A percentile compares a stretch with the other conserved stretches of the same genome.
phyloP scores from a whole-genome alignment of 768 basidiomycete genomes.

The Pholiota conissans region DNA sequence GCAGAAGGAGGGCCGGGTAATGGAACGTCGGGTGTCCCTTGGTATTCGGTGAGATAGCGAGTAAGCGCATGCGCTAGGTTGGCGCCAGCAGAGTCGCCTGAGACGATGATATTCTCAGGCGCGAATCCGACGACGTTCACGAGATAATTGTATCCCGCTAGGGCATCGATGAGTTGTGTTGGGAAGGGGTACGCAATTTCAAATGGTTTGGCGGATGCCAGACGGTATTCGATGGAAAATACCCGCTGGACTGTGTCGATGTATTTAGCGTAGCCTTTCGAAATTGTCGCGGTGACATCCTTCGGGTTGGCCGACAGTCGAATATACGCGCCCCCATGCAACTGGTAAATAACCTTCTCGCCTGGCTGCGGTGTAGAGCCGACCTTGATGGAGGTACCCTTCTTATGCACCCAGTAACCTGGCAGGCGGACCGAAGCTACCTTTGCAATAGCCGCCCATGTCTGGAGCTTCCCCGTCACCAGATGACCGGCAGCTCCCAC shows the following conservation, averaged over 20 bases:
- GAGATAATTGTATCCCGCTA: conserved; percentile 75
- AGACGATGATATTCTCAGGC: conserved; percentile 60
- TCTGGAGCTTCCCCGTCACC: conserved; percentile 42
- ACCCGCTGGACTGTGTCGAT: conserved; percentile 43
- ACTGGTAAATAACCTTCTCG: conserved; percentile 56
- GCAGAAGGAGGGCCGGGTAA: conserved; percentile 47
- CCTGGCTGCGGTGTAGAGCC: conserved; percentile 41
- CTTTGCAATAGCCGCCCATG: conserved; percentile 37
- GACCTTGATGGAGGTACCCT: conserved; percentile 31
- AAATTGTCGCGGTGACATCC: conserved; percentile 43
- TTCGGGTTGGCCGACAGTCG: conserved; percentile 58
- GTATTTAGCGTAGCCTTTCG: conserved; percentile 47
- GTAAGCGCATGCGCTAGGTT: conserved; percentile 67
- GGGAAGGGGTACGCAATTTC: conserved; percentile 63
- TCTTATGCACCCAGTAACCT: conserved; percentile 57
- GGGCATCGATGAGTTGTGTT: conserved; percentile 68
- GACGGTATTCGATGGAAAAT: conserved; percentile 73
- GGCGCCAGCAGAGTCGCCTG: conserved; percentile 79
- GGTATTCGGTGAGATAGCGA: conserved; percentile 59
- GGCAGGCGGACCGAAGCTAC: conserved; percentile 46
- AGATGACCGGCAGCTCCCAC: conserved; percentile 41
- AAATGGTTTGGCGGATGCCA: conserved; percentile 47
- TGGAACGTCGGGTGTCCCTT: conserved; percentile 24
- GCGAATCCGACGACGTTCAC: conserved; percentile 54
- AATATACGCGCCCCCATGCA: conserved; percentile 68